Evolutionary conservation across 257 asterid genomes (phyloP).

Genomic region (Hygrophila difformis): DNA sequence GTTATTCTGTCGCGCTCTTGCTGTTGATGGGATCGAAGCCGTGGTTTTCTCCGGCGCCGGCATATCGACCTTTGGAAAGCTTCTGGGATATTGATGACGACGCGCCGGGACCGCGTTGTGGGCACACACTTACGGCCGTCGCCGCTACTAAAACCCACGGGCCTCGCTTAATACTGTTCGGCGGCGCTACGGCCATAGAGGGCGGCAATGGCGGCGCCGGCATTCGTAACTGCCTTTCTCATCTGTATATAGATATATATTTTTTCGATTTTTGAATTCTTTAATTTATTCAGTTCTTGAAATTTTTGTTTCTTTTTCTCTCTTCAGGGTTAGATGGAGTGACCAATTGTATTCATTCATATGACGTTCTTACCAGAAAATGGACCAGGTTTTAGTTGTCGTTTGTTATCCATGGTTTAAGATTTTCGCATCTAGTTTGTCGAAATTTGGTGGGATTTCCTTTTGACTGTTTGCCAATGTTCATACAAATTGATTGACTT

Average conservation of each 20-base stretch:
- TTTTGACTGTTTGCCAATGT: background rate
- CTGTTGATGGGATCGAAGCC: slow-evolving; percentile 61
- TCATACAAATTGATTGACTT: slow-evolving; percentile 16
- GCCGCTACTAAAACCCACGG: slow-evolving; percentile 86
- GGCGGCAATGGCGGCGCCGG: slow-evolving; percentile 87
- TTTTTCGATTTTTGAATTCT: slow-evolving; percentile 1
- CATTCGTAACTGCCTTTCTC: slow-evolving; percentile 42
- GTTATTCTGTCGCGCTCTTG: no score
- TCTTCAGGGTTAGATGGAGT: slow-evolving; percentile 89
- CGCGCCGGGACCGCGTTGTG: slow-evolving; percentile 97
- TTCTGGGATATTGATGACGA: slow-evolving; percentile 90
- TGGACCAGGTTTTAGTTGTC: slow-evolving; percentile 66
- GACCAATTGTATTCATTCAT: slow-evolving; percentile 79
- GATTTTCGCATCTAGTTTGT: slow-evolving; percentile 4
- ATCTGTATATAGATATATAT: background rate
- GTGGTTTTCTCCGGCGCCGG: slow-evolving; percentile 60
- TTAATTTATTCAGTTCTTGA: background rate
- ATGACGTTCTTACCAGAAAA: slow-evolving; percentile 88
- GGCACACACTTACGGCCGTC: slow-evolving; percentile 90
- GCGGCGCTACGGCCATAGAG: slow-evolving; percentile 96
- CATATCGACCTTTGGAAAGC: slow-evolving; percentile 49
- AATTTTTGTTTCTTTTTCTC: slow-evolving; percentile 2
- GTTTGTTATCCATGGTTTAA: background rate
- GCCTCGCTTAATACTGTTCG: slow-evolving; percentile 87
- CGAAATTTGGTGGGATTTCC: slow-evolving; percentile 2